Evolutionary conservation across 176 grass and related monocot species (phyloP), one percentile per base, ranked within the genome.

Genomic region (Typha latifolia): DNA sequence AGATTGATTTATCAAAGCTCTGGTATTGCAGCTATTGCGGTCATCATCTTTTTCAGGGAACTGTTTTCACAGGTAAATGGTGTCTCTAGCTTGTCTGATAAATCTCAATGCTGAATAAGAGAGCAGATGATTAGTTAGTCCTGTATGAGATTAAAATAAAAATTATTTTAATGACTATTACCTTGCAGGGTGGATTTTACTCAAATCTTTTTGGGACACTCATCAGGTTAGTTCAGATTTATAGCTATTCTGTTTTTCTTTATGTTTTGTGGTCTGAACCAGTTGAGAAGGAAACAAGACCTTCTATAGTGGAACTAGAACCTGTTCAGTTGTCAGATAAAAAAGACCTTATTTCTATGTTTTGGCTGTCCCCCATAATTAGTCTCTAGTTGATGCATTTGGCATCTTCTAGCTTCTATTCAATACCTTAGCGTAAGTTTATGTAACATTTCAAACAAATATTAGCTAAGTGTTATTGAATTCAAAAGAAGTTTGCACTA

Each of bases 21-120:
- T 81, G 52, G 20, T 59, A 55, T 12, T 86, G 87, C 80, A 90
- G 87, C 76, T 70, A 83, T 90, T 83, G 62, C 83, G 31, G 62
- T 16, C 26, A 62, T 86, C 52, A 78, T 90, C 70, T 86, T 85
- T 66, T 71, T 82, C 55, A 80, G 69, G 55, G 80, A 84, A 62
- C 62, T 79, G 43, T 53, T 72, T 53, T 77, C 59, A 22, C 63
- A 81, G 77, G 87, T 90, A 78, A 53, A 34, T 22, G 47, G 50
- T 65, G 3, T 65, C 82, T 72, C 18, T 62, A 55, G 3, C 20
- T 72, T 50, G 26, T 20, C 2, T 27, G 15, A 34, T 48, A 10
- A 63, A 26, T 70, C 14, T 19, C 16, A 37, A 29, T 29, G 27
- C 2, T 29, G 27, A 61, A 22, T 12, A 9, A 34, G 20, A 22